A percentile compares a stretch with the other conserved stretches of the same genome.
These are phyloP conservation scores for Trichoderma sp. DNA, from an alignment of 2,329 filamentous ascomycete species.

Conservation along the genomic window DNA sequence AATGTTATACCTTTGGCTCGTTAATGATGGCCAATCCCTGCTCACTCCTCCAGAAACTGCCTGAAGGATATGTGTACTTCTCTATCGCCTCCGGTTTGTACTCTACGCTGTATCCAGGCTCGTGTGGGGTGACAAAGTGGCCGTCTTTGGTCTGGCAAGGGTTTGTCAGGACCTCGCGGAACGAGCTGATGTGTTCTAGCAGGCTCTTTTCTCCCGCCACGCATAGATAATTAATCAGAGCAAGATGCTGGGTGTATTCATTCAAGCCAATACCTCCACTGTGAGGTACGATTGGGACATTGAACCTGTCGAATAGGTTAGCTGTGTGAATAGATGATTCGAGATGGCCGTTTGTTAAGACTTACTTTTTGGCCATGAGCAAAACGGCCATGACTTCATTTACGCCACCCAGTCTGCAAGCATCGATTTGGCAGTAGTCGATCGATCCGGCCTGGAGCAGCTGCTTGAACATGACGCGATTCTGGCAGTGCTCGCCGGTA, in stretches of 20 bases:
- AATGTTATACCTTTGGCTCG: conserved; percentile 16
- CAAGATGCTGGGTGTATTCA: conserved; percentile 22
- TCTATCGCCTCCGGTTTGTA: conserved; percentile 17
- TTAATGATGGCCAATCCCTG: conserved; percentile 19
- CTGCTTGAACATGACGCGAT: conserved; percentile 91
- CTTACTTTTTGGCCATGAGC: conserved; percentile 50
- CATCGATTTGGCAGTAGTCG: conserved; percentile 84
- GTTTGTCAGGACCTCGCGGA: conserved; percentile 13
- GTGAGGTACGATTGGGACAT: conserved; percentile 21
- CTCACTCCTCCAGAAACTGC: conserved; percentile 20
- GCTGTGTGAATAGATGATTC: neutral
- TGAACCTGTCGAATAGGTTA: conserved; percentile 8
- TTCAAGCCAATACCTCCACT: conserved; percentile 21
- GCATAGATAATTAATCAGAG: conserved; percentile 20
- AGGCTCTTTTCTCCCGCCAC: conserved; percentile 21
- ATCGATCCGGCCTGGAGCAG: conserved; percentile 74
- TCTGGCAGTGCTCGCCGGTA: conserved; percentile 92
- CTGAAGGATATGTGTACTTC: conserved; percentile 15
- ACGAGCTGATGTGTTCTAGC: conserved; percentile 20
- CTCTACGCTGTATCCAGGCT: conserved; percentile 21
- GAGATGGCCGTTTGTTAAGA: neutral
- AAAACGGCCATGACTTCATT: conserved; percentile 91
- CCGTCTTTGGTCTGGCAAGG: conserved; percentile 19
- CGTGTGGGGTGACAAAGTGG: conserved; percentile 19
- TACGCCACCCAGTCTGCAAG: conserved; percentile 81